Evolutionary conservation across 306 rosid genomes (phyloP).

Genomic region (Cucumis cinereus): DNA sequence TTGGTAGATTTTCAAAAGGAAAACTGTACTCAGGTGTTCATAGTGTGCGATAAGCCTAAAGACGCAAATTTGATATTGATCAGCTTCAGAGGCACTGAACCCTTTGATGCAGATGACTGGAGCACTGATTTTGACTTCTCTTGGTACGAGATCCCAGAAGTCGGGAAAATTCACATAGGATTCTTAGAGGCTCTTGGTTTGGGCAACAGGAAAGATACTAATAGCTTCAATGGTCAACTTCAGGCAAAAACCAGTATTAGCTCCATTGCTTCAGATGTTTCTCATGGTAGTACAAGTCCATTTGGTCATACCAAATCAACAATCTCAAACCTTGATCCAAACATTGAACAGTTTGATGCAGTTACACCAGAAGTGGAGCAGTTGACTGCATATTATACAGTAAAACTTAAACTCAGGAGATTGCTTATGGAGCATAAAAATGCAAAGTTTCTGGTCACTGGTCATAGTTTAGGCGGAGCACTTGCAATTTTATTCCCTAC

Average conservation of each 20-base stretch:
- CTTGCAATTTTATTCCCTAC: conserved; percentile 57
- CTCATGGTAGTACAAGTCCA: background rate
- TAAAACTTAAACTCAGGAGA: conserved; percentile 36
- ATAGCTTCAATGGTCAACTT: conserved; percentile 31
- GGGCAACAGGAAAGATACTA: conserved; percentile 35
- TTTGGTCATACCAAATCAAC: background rate
- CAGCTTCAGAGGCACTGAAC: conserved; percentile 75
- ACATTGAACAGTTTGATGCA: background rate
- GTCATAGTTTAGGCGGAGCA: conserved; percentile 80
- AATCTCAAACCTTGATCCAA: background rate
- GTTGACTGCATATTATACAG: conserved; percentile 41
- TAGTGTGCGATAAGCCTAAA: conserved; percentile 47
- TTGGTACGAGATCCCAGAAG: conserved; percentile 55
- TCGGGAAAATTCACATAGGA: conserved; percentile 68
- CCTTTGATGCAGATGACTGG: conserved; percentile 68
- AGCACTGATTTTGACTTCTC: conserved; percentile 68
- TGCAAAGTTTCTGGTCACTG: conserved; percentile 59
- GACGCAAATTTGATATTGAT: conserved; percentile 57
- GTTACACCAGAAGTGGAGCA: conserved; percentile 22
- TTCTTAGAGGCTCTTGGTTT: conserved; percentile 78
- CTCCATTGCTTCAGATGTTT: background rate
- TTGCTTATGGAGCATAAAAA: conserved; percentile 51
- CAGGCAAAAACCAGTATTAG: background rate
- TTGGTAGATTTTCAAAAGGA: conserved; percentile 42
- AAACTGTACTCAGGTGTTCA: conserved; percentile 47